These are phyloP conservation scores for Deuterostichococcus epilithicus DNA, from an alignment of 139 green algal genomes.

Conservation along the genomic window DNA sequence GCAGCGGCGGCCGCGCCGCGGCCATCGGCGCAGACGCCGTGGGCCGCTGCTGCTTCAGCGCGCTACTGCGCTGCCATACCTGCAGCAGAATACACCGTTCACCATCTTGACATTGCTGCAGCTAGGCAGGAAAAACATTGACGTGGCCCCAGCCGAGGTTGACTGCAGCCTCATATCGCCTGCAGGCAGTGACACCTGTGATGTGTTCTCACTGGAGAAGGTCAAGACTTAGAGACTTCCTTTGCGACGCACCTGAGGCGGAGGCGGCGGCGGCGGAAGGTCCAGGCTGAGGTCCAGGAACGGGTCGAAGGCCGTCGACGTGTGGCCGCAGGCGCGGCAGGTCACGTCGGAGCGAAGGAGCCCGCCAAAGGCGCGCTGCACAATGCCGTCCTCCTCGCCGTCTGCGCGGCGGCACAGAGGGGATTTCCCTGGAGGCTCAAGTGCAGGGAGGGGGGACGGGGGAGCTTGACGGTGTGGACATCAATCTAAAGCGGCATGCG, in stretches of 20 bases:
- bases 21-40: neutral
- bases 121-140: no score
- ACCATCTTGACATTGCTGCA: no score
- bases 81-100: no score
- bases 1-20: slow-evolving; percentile 16
- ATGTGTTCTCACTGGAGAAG: no score
- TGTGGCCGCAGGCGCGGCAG: slow-evolving; percentile 72
- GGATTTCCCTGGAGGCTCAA: neutral
- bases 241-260: slow-evolving; percentile 1
- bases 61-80: neutral
- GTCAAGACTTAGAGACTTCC: no score
- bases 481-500: no score
- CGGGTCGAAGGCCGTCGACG: slow-evolving; percentile 74
- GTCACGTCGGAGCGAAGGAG: slow-evolving; percentile 78
- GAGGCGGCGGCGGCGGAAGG: slow-evolving; percentile 26
- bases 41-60: slow-evolving; percentile 7
- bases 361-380: slow-evolving; percentile 65
- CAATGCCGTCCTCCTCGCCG: slow-evolving; percentile 19
- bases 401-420: slow-evolving; percentile 1
- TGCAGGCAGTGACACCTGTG: no score
- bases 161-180: no score
- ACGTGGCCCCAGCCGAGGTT: no score
- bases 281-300: slow-evolving; percentile 85
- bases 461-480: no score
- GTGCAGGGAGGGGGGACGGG: neutral